phyloP scores from a whole-genome alignment of 345 rosid genomes.

The Trapa bicornis region DNA sequence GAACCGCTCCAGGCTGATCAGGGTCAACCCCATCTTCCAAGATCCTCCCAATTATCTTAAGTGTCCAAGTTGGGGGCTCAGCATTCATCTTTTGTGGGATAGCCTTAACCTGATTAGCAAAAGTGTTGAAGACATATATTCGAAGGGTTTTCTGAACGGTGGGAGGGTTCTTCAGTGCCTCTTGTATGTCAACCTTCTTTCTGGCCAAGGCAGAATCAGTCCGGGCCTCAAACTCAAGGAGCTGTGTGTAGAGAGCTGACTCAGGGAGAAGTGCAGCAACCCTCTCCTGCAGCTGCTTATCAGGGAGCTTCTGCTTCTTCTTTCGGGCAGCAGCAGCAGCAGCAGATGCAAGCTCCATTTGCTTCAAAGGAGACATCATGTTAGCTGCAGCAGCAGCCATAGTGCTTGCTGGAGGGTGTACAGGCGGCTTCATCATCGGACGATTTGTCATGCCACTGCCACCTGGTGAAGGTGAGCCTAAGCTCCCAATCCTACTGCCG shows the following conservation, averaged over 20 bases:
- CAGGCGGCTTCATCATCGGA: slow-evolving; percentile 56
- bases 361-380: slow-evolving; percentile 57
- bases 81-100: slow-evolving; percentile 74
- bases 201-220: slow-evolving; percentile 82
- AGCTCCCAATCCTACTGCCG: slow-evolving; percentile 41
- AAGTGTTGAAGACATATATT: slow-evolving; percentile 80
- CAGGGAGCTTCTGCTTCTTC: slow-evolving; percentile 93
- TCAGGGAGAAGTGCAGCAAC: slow-evolving; percentile 95
- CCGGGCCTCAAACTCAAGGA: slow-evolving; percentile 88
- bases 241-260: slow-evolving; percentile 92
- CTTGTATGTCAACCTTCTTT: slow-evolving; percentile 94
- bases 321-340: slow-evolving; percentile 62
- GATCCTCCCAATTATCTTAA: slow-evolving; percentile 84
- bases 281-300: slow-evolving; percentile 76
- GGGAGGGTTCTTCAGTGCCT: slow-evolving; percentile 88
- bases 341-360: slow-evolving; percentile 60
- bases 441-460: slow-evolving; percentile 47
- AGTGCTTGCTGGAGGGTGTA: slow-evolving; percentile 65
- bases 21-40: slow-evolving; percentile 92
- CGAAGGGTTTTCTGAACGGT: slow-evolving; percentile 82
- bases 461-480: slow-evolving; percentile 67
- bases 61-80: slow-evolving; percentile 91
- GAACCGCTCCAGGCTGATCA: slow-evolving; percentile 77
- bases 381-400: slow-evolving; percentile 17
- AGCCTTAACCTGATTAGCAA: slow-evolving; percentile 67